Base-by-base conservation (phyloP, 768 basidiomycete species). In the Boletus vinaceobasis region DNA sequence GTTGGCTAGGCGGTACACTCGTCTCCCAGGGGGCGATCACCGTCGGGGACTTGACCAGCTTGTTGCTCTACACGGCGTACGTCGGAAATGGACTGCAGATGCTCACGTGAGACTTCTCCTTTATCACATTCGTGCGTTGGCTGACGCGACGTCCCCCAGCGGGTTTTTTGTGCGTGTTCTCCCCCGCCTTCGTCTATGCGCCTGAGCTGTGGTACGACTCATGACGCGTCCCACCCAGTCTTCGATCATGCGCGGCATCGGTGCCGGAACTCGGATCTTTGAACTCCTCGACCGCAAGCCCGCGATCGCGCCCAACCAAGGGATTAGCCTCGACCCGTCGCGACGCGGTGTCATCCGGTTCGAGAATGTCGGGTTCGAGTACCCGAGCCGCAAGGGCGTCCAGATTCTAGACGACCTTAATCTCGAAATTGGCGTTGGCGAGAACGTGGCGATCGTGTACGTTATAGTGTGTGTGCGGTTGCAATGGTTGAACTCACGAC, bases 221-320 rank as follows among this genome's bases (percentile, higher is more conserved):
- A 60, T 48, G 19, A 35, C 26, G 32, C 42, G 26, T n/a, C n/a
- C 29, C 23, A 45, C 19, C 21, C 26, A 92, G 90, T 83, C 91
- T 10, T 94, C 93, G 38, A 86, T 98, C 52, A 98, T 98, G 96
- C 92, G 93, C 50, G 96, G 92, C 50, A 85, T 98, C 48, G 96
- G 96, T 53, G 95, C 96, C 1, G 92, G 93, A 17, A 81, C 83
- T 0, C 88, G 96, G 21, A 87, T 98, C n/a, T 98, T 98, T 69
- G 93, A 95, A 59, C 82, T 98, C 15, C 76, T 98, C 10, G 93
- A 93, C 63, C 84, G 93, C 43, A 72, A 75, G 31, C 90, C 94
- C 15, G 81, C 80, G 32, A 90, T 97, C 60, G 80, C 82, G 4
- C 80, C 87, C 5, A 76, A 77, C 33, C 71, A 73, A 15, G 95